Evolutionary conservation across 371 early-diverging fungal species (phyloP), one percentile per base, ranked within the genome.

Genomic region (Actinomortierella wolfii): DNA sequence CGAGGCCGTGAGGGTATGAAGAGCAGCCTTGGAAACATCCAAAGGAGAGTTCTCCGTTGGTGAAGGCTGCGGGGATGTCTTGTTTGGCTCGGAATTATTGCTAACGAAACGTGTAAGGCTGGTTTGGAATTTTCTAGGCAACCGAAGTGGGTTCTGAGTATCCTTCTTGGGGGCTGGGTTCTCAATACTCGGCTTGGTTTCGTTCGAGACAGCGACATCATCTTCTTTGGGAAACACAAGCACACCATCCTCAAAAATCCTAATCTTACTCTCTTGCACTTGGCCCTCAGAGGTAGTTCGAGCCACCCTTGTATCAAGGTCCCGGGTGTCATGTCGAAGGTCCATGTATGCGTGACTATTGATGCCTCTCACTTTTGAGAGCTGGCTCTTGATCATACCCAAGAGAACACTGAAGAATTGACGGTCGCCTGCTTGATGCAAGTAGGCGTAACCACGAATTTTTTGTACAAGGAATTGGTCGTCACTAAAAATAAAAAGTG

Each of bases 371-470:
- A 68, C 44, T 34, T 51, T 51, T 40, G 50, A 54, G 2, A 63
- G 26, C 13, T 59, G 62, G 48, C 18, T 56, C 49, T 56, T 39
- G 24, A 62, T 15, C 56, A 59, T 42, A 40, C 52, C 59, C 55
- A 63, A n/a, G 45, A 68, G 24, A 6, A 62, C 63, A 5, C 15
- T 24, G 20, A 68, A 62, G 47, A 63, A 68, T 7, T 63, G 63
- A 11, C 54, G 56, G 21, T 68, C 68, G 3, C 68, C 68, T 44
- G 61, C 63, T 21, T 68, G 57, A 25, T 56, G 52, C 21, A 68
- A 48, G 42, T 57, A 51, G 3, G 68, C 68, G 42, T 59, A 68
- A 25, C 68, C 63, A 1, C 68, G 62, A 8, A 68, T 68, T 44
- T 55, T 62, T 57, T 59, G 59, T 15, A 57, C 46, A 42, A 63